phyloP scores from a whole-genome alignment of 352 stramenopile genomes.

The Phytophthora foliorum region DNA sequence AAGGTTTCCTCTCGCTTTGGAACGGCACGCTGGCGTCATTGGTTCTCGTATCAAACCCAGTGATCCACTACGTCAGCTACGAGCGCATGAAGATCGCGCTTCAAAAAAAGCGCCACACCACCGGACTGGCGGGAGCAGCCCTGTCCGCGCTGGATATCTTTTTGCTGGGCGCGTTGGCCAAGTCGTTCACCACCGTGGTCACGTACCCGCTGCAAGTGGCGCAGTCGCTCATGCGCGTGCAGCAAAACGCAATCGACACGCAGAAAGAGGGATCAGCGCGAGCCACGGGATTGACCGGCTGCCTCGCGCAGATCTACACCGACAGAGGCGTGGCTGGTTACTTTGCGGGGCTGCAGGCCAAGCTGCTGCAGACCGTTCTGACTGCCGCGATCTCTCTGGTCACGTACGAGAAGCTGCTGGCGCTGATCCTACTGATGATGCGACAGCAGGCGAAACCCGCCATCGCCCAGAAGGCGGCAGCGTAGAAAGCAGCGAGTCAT shows the following conservation, averaged over 20 bases:
- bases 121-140: constrained; percentile 21
- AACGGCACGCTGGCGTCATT: constrained; percentile 92
- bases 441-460: constrained; percentile 44
- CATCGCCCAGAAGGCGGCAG: constrained; percentile 50
- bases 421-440: constrained; percentile 65
- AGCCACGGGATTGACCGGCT: constrained; percentile 38
- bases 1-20: constrained; percentile 92
- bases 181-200: constrained; percentile 92
- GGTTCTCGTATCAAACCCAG: constrained; percentile 95
- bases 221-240: constrained; percentile 91
- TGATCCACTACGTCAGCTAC: constrained; percentile 97
- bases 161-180: constrained; percentile 91
- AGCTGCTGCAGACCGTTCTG: constrained; percentile 95
- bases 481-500: constrained; percentile 32
- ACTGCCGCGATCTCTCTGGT: constrained; percentile 94
- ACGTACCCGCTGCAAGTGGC: constrained; percentile 96
- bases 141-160: constrained; percentile 92
- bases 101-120: constrained; percentile 45
- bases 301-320: constrained; percentile 68
- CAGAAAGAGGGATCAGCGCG: constrained; percentile 9
- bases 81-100: constrained; percentile 91
- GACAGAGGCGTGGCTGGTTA: constrained; percentile 81
- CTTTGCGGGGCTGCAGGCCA: constrained; percentile 94
- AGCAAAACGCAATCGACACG: constrained; percentile 42
- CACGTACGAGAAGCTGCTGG: constrained; percentile 94